Evolutionary conservation across 225 moss, liverwort and hornwort genomes (phyloP).

Genomic region (Pseudisothecium myosuroides): DNA sequence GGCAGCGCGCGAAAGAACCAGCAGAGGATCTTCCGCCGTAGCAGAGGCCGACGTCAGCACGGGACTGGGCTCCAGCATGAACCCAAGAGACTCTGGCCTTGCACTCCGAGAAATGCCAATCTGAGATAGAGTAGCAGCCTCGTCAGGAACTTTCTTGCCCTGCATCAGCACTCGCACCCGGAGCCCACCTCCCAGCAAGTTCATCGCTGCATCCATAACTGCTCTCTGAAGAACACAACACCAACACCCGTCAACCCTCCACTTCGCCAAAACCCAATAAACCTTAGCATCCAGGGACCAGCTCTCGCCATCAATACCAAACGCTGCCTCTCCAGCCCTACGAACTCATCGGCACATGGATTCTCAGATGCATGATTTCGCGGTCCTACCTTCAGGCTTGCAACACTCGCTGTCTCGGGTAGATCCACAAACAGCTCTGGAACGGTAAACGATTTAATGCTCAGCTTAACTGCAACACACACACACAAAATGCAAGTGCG

Average conservation of each 20-base stretch:
- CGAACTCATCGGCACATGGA: background rate
- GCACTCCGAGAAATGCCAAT: slow-evolving; percentile 79
- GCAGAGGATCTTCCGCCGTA: slow-evolving; percentile 83
- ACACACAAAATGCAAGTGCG: background rate
- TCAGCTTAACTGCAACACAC: slow-evolving; percentile 76
- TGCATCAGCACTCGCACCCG: slow-evolving; percentile 92
- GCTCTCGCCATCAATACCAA: background rate
- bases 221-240: slow-evolving; percentile 54
- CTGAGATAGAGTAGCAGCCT: slow-evolving; percentile 81
- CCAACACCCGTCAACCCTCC: background rate
- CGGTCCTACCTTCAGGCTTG: slow-evolving; percentile 73
- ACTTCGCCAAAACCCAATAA: background rate
- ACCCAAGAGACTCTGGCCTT: slow-evolving; percentile 89
- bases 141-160: slow-evolving; percentile 92
- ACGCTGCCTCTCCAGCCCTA: background rate
- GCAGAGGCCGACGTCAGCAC: slow-evolving; percentile 76
- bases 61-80: slow-evolving; percentile 96
- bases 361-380: background rate
- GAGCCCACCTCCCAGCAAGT: slow-evolving; percentile 87
- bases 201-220: slow-evolving; percentile 99
- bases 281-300: background rate
- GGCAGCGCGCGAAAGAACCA: slow-evolving; percentile 89
- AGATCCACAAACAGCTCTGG: slow-evolving; percentile 93
- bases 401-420: slow-evolving; percentile 84
- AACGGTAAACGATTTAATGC: slow-evolving; percentile 93